Base-by-base conservation (phyloP, 2,329 filamentous ascomycete species). In the Phialophora chinensis region DNA sequence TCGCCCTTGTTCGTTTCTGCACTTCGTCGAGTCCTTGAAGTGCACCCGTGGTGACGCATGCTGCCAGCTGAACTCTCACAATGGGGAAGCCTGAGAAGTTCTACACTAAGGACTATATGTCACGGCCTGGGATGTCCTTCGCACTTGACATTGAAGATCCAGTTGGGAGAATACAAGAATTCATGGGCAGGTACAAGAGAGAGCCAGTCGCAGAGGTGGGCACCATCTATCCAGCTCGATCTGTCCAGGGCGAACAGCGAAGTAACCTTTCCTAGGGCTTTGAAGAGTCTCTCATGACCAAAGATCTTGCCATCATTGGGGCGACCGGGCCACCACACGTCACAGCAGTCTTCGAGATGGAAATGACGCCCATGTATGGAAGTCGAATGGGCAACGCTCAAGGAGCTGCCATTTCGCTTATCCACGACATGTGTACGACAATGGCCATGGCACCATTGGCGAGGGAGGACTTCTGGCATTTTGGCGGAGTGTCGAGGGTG, bases 131-230 rank as follows among this genome's bases (percentile, higher is more conserved):
- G 3, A 59, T 68, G 53, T 53, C 66, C 14, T 68, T 68, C 31
- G 53, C 63, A 14, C 27, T 77, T n/a, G 69, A 72, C 1, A 73
- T 75, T 0, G 25, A 67, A 7, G 72, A 75, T 31, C 75, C 77
- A 0, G 73, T 73, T 42, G 78, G 62, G 44, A 50, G 66, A 25
- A 62, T 68, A 20, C 57, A 65, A 27, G 66, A 60, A 49, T 68
- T 65, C 35, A 61, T 68, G 44, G 47, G 62, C 42, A 12, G 33
- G 17, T 68, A 68, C 38, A 65, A 62, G 29, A 52, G 38, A 20
- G 62, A 55, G 20, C 54, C 53, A 10, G 59, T 50, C 27, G 50
- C 27, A 42, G 35, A 52, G 47, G 59, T 63, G 38, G 11, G 49
- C 31, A 29, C 10, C 27, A 23, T 27, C 20, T 23, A 5, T 8